These are phyloP conservation scores for Ceratopteris richardii DNA, from an alignment of 75 land plant species.

Conservation along the genomic window DNA sequence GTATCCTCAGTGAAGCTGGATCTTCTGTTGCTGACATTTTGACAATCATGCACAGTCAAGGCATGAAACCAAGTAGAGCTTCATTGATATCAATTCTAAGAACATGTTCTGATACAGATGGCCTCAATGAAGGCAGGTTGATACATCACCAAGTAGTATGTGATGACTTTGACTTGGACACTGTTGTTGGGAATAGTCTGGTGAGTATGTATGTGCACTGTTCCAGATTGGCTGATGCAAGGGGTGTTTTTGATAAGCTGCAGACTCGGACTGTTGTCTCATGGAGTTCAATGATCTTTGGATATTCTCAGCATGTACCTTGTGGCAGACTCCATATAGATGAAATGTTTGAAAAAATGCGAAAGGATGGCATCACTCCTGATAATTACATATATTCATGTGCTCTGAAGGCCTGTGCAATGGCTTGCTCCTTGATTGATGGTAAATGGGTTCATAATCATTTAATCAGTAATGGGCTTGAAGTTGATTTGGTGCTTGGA, in stretches of 20 bases:
- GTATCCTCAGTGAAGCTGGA: not conserved
- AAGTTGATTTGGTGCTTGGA: conserved; percentile 14
- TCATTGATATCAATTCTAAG: not conserved
- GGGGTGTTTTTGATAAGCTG: conserved; percentile 21
- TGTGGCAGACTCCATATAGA: conserved; percentile 13
- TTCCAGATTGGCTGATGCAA: conserved; percentile 15
- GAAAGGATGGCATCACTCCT: conserved; percentile 12
- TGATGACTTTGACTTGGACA: not conserved
- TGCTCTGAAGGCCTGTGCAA: conserved; percentile 16
- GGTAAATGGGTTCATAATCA: conserved; percentile 13
- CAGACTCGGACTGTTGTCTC: conserved; percentile 15
- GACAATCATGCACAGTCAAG: not conserved
- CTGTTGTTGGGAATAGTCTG: conserved; percentile 10
- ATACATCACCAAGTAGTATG: conserved; percentile 7
- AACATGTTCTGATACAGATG: not conserved
- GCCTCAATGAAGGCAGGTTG: not conserved
- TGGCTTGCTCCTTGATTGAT: not conserved
- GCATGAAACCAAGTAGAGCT: not conserved
- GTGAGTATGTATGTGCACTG: conserved; percentile 23
- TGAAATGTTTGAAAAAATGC: conserved; percentile 21
- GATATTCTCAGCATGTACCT: conserved; percentile 3
- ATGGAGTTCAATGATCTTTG: conserved; percentile 24
- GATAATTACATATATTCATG: conserved; percentile 19
- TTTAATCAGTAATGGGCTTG: conserved; percentile 5
- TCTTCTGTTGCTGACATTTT: not conserved